Evolutionary conservation across 2,329 filamentous ascomycete genomes (phyloP).

Genomic region (Emericellopsis cladophorae): DNA sequence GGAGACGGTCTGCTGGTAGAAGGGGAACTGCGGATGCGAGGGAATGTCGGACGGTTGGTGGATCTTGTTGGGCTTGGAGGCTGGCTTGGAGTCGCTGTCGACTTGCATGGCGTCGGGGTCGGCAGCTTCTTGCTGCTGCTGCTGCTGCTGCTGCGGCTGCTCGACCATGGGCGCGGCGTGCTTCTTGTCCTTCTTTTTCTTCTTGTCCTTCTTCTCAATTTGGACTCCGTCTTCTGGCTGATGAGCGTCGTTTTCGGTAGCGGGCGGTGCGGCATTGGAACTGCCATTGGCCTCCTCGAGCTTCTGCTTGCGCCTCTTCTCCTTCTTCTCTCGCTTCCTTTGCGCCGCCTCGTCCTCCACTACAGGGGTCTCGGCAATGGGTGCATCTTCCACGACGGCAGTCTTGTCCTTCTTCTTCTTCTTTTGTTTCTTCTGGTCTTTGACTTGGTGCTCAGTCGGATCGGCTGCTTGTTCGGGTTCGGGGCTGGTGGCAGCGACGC

Average conservation of each 20-base stretch:
- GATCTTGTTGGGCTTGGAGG: conserved; percentile 17
- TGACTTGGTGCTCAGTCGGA: conserved; percentile 10
- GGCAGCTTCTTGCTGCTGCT: conserved; percentile 4
- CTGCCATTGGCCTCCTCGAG: conserved; percentile 4
- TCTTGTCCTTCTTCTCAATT: conserved; percentile 13
- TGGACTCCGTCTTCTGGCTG: conserved; percentile 7
- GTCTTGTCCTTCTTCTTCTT: conserved; percentile 18
- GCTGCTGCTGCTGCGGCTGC: neutral
- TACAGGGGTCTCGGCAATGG: conserved; percentile 4
- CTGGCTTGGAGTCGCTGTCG: conserved; percentile 16
- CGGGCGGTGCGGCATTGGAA: neutral
- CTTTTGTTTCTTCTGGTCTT: conserved; percentile 10
- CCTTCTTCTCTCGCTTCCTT: conserved; percentile 10
- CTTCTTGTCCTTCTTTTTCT: conserved; percentile 14
- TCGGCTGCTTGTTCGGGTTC: conserved; percentile 16
- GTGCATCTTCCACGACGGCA: conserved; percentile 5
- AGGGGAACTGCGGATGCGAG: conserved; percentile 46
- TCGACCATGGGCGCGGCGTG: conserved; percentile 4
- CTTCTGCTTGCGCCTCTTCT: conserved; percentile 18
- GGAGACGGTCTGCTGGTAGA: conserved; percentile 67
- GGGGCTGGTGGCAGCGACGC: conserved; percentile 16
- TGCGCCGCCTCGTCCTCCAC: too few species aligned
- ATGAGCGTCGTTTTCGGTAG: neutral
- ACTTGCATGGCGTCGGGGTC: conserved; percentile 26
- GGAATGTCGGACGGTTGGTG: conserved; percentile 25